A percentile compares a stretch with the other conserved stretches of the same genome.
These are phyloP conservation scores for Vigna radiata DNA, from an alignment of 306 rosid genomes.

Conservation along the genomic window DNA sequence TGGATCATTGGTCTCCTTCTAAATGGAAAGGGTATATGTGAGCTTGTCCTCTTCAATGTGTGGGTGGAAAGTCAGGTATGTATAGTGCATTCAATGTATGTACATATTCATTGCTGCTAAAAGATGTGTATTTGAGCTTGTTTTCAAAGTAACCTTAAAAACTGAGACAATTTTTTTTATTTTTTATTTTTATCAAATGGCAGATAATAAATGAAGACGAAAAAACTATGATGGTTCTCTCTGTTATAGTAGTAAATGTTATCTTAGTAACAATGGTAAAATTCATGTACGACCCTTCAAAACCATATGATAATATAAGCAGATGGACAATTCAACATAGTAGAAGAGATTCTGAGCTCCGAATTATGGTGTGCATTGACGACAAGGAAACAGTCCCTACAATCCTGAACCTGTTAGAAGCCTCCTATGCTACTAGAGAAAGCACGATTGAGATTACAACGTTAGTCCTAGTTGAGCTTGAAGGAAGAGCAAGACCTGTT, in stretches of 20 bases:
- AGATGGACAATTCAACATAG: slow-evolving; percentile 61
- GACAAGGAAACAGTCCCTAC: slow-evolving; percentile 55
- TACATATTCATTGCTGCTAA: neutral
- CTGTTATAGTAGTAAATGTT: slow-evolving; percentile 51
- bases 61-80: slow-evolving; percentile 59
- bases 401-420: slow-evolving; percentile 62
- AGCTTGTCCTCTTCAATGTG: slow-evolving; percentile 56
- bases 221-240: slow-evolving; percentile 53
- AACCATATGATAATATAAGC: slow-evolving; percentile 42
- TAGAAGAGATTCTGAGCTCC: slow-evolving; percentile 52
- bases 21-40: slow-evolving; percentile 69
- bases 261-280: slow-evolving; percentile 60
- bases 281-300: slow-evolving; percentile 56
- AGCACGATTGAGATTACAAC: slow-evolving; percentile 56
- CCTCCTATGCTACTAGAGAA: slow-evolving; percentile 63
- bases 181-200: neutral
- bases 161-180: no score
- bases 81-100: neutral
- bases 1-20: slow-evolving; percentile 62
- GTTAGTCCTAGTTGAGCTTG: slow-evolving; percentile 61
- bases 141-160: no score
- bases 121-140: no score
- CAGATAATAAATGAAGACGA: slow-evolving; percentile 59
- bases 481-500: slow-evolving; percentile 58
- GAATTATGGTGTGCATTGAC: slow-evolving; percentile 64